Percentiles rank a stretch among this genome's conserved stretches.
Evolutionary conservation across 2,329 filamentous ascomycete species (phyloP).

Genomic region (Fusarium tuaranense): DNA sequence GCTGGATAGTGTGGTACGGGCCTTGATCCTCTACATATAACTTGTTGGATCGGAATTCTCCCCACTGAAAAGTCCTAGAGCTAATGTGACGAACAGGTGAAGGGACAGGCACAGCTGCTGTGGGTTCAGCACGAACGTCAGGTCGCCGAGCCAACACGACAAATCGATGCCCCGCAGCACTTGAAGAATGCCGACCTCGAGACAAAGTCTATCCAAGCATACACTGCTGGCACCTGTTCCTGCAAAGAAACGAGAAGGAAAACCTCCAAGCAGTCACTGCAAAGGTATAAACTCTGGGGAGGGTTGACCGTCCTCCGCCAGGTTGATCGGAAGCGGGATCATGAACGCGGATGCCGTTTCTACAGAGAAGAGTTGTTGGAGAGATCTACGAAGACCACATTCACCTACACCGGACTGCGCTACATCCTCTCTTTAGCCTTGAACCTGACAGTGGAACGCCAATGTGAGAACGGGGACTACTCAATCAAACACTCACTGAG

Average conservation of each 20-base stretch:
- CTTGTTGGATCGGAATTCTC: neutral
- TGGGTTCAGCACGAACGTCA: too few species aligned
- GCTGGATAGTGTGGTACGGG: neutral
- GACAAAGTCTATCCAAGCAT: neutral
- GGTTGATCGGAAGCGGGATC: neutral
- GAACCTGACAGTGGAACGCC: neutral
- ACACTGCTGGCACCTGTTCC: neutral
- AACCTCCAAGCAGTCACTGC: neutral
- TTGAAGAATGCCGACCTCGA: neutral
- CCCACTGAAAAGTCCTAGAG: neutral
- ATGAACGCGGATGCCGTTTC: neutral
- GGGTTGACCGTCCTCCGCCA: neutral
- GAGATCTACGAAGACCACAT: neutral
- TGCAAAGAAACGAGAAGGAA: neutral
- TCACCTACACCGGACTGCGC: neutral
- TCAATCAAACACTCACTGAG: neutral
- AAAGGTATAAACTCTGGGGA: neutral
- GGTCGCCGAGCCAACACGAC: too few species aligned
- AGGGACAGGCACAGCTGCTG: too few species aligned
- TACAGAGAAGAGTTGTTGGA: rapidly evolving
- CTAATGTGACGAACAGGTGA: neutral
- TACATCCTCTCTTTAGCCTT: neutral
- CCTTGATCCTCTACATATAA: neutral
- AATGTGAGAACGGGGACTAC: neutral
- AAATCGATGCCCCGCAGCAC: neutral